Evolutionary conservation across 1,284 basidiomycete genomes (phyloP).

Genomic region (Moesziomyces antarcticus): DNA sequence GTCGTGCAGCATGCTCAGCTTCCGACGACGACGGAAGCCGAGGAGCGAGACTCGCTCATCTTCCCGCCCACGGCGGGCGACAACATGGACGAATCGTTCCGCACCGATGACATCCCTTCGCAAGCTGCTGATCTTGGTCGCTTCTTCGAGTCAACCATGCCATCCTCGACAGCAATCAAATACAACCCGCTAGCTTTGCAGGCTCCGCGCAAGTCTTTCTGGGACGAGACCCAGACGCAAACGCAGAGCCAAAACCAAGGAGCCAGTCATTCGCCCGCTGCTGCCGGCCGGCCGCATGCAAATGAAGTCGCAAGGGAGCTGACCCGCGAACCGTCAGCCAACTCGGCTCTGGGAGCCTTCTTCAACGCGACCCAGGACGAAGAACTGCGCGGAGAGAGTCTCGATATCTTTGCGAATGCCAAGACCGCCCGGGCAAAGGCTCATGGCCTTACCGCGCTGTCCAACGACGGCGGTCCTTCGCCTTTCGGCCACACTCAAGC

Average conservation of each 20-base stretch:
- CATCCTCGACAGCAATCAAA: slow-evolving; percentile 12
- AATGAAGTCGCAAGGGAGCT: slow-evolving; percentile 4
- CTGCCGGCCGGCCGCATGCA: slow-evolving; percentile 11
- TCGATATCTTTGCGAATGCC: slow-evolving; percentile 56
- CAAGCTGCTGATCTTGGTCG: slow-evolving; percentile 46
- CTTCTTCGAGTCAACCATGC: slow-evolving; percentile 54
- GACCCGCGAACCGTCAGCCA: slow-evolving; percentile 35
- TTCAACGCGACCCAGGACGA: slow-evolving; percentile 60
- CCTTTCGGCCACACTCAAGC: slow-evolving; percentile 2
- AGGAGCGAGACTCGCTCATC: slow-evolving; percentile 19
- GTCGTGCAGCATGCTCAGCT: slow-evolving; percentile 17
- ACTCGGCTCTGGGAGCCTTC: slow-evolving; percentile 61
- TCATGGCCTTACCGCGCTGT: slow-evolving; percentile 53
- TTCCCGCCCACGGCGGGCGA: slow-evolving; percentile 17
- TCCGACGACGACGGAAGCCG: slow-evolving; percentile 5
- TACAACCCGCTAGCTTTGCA: slow-evolving; percentile 1
- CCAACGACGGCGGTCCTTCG: slow-evolving; percentile 47
- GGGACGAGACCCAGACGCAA: slow-evolving; percentile 33
- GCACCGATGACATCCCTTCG: slow-evolving; percentile 47
- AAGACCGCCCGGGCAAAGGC: slow-evolving; percentile 39
- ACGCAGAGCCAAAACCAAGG: slow-evolving; percentile 15
- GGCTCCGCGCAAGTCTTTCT: slow-evolving; percentile 25
- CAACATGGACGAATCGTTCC: slow-evolving; percentile 43
- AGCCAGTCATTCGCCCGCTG: slow-evolving; percentile 14
- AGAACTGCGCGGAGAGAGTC: slow-evolving; percentile 48